Evolutionary conservation across 192 early-diverging fungal genomes (phyloP).

Genomic region (Lobulomyces angularis): DNA sequence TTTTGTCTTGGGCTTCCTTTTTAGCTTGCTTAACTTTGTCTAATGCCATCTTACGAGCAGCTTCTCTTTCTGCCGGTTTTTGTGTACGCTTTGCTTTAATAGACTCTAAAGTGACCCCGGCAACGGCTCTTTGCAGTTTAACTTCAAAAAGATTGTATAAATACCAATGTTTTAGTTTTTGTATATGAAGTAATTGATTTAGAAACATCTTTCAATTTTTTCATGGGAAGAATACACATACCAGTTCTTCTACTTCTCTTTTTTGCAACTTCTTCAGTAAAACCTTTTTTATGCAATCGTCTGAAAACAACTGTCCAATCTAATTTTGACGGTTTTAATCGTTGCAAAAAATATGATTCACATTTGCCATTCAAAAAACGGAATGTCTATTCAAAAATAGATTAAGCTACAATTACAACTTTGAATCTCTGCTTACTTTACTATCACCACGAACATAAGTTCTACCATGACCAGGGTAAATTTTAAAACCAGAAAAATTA

Average conservation of each 20-base stretch:
- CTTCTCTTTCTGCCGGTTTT: conserved; percentile 89
- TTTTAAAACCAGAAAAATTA: conserved; percentile 97
- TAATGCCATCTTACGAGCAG: conserved; percentile 74
- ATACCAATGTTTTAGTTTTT: conserved; percentile 1
- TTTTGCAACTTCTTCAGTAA: conserved; percentile 89
- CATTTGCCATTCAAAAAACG: conserved; percentile 95
- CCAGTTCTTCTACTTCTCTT: conserved; percentile 83
- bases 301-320: conserved; percentile 95
- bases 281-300: conserved; percentile 98
- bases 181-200: not conserved
- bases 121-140: conserved; percentile 92
- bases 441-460: conserved; percentile 82
- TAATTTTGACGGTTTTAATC: conserved; percentile 95
- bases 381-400: conserved; percentile 54
- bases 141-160: conserved; percentile 27
- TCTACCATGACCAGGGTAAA: conserved; percentile 98
- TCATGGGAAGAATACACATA: too few relatives aligned
- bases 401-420: too few relatives aligned
- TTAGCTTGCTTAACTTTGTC: conserved; percentile 85
- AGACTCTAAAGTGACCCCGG: conserved; percentile 87
- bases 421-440: conserved; percentile 63
- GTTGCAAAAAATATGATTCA: conserved; percentile 94
- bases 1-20: conserved; percentile 75
- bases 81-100: conserved; percentile 96
- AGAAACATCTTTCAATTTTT: too few relatives aligned